Conservation (phyloP, 1,139 yeast species). For the Saccharomyces hybrid region DNA sequence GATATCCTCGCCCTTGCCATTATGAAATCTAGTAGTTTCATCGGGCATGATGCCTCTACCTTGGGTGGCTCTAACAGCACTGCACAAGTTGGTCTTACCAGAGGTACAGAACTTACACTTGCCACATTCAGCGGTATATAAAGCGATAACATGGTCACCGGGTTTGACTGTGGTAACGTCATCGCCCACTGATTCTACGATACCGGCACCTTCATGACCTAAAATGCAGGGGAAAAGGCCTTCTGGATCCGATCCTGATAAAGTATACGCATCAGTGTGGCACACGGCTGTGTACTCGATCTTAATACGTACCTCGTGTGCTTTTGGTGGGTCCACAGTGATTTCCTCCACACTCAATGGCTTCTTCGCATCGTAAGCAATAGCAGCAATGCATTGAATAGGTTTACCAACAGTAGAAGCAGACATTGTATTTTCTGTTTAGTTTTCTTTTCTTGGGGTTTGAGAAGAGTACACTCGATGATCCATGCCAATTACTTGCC, state of each 20-base stretch:
- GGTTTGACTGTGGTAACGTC: slow-evolving; percentile 80
- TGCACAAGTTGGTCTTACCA: slow-evolving; percentile 93
- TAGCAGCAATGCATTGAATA: slow-evolving; percentile 89
- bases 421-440: not conserved
- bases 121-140: slow-evolving; percentile 93
- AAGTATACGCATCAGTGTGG: slow-evolving; percentile 95
- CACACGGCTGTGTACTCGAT: slow-evolving; percentile 87
- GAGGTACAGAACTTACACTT: slow-evolving; percentile 92
- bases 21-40: slow-evolving; percentile 78
- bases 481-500: not conserved
- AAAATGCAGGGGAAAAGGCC: slow-evolving; percentile 88
- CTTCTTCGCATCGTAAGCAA: slow-evolving; percentile 92
- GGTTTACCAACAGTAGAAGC: slow-evolving; percentile 42
- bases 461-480: not conserved
- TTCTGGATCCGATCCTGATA: slow-evolving; percentile 92
- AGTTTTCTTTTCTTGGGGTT: not conserved
- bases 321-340: slow-evolving; percentile 87
- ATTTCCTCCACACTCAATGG: slow-evolving; percentile 80
- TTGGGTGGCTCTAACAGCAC: slow-evolving; percentile 83
- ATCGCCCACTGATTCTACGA: slow-evolving; percentile 87
- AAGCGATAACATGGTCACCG: slow-evolving; percentile 86
- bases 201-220: slow-evolving; percentile 97
- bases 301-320: slow-evolving; percentile 94
- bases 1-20: slow-evolving; percentile 71
- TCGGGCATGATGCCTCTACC: slow-evolving; percentile 94